These are phyloP conservation scores for Paralagenidium karlingii DNA, from an alignment of 352 stramenopile species.

Conservation along the genomic window DNA sequence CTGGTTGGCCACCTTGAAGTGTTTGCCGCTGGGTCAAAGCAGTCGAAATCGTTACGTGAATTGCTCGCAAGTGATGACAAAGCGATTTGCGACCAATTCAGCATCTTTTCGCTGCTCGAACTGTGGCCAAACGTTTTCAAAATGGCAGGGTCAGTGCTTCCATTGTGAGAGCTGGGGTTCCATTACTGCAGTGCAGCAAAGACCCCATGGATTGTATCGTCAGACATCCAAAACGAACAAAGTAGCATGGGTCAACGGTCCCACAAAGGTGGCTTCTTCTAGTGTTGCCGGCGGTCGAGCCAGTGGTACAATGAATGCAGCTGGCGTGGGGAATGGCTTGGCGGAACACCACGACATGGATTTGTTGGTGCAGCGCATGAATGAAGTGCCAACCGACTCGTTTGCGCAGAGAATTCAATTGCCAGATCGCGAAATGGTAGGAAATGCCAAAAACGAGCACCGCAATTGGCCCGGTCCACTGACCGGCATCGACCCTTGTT, in stretches of 20 bases:
- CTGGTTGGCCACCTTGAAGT: too few relatives aligned
- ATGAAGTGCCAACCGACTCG: slow-evolving; percentile 46
- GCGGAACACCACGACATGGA: slow-evolving; percentile 5
- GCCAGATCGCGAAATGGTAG: slow-evolving; percentile 53
- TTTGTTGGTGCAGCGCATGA: slow-evolving; percentile 37
- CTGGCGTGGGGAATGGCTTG: too few relatives aligned
- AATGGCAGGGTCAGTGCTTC: slow-evolving; percentile 80
- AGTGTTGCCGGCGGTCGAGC: too few relatives aligned
- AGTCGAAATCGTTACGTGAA: too few relatives aligned
- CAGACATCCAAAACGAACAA: slow-evolving; percentile 28
- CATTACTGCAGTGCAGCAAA: slow-evolving; percentile 58
- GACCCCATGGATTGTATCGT: slow-evolving; percentile 18
- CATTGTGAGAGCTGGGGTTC: slow-evolving; percentile 86
- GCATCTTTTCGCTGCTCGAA: slow-evolving; percentile 33
- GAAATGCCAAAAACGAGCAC: too few relatives aligned
- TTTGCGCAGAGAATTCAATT: slow-evolving; percentile 47
- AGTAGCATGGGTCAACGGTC: slow-evolving; percentile 21
- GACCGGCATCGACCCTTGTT: slow-evolving; percentile 13
- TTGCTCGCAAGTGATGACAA: too few relatives aligned
- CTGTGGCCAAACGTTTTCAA: slow-evolving; percentile 56
- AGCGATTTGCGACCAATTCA: too few relatives aligned
- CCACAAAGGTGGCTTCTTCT: too few relatives aligned
- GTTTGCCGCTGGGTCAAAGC: too few relatives aligned
- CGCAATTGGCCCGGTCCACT: too few relatives aligned
- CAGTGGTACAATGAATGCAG: too few relatives aligned